Evolutionary conservation across 495 filamentous ascomycete species (phyloP).

Genomic region (Hypoxylon cercidicola): DNA sequence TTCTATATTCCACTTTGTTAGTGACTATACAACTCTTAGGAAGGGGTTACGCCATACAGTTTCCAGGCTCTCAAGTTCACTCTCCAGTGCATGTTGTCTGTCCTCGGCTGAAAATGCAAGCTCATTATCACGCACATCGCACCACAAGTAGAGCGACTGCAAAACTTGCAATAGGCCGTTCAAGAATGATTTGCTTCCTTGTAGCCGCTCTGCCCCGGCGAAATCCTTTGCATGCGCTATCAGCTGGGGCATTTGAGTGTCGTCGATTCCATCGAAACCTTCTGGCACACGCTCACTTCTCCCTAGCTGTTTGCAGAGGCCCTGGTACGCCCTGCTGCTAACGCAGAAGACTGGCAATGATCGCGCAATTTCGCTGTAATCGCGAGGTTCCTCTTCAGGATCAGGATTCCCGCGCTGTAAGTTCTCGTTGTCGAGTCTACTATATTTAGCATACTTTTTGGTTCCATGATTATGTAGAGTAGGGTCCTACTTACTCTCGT

Average conservation of each 20-base stretch:
- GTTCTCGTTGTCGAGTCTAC: slow-evolving; percentile 60
- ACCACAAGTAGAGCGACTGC: slow-evolving; percentile 64
- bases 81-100: slow-evolving; percentile 52
- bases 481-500: slow-evolving; percentile 48
- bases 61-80: slow-evolving; percentile 52
- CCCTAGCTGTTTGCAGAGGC: slow-evolving; percentile 61
- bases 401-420: slow-evolving; percentile 58
- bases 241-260: slow-evolving; percentile 65
- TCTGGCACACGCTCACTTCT: slow-evolving; percentile 46
- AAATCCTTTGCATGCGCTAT: slow-evolving; percentile 65
- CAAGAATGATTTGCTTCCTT: slow-evolving; percentile 44
- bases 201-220: slow-evolving; percentile 48
- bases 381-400: slow-evolving; percentile 55
- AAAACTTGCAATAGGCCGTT: slow-evolving; percentile 60
- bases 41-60: slow-evolving; percentile 48
- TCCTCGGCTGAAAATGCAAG: slow-evolving; percentile 56
- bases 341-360: slow-evolving; percentile 71
- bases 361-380: slow-evolving; percentile 65
- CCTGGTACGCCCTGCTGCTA: slow-evolving; percentile 67
- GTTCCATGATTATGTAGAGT: no score
- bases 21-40: neutral
- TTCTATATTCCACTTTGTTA: slow-evolving; percentile 3
- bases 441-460: neutral
- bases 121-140: slow-evolving; percentile 55
- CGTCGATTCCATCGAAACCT: slow-evolving; percentile 34